phyloP scores from a whole-genome alignment of 2,329 filamentous ascomycete species.

The Clarireedia monteithiana region DNA sequence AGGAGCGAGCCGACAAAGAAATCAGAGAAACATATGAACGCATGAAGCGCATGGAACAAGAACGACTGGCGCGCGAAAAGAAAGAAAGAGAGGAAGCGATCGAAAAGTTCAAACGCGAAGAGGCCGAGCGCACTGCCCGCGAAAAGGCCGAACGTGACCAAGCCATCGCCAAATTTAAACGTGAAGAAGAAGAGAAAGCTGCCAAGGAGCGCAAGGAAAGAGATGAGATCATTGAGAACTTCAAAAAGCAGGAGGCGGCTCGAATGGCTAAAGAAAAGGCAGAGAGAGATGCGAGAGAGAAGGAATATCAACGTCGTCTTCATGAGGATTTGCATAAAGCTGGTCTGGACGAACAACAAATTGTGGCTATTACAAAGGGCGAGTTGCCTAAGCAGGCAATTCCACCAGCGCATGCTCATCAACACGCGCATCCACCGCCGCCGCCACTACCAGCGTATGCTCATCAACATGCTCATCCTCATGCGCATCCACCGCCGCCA shows the following conservation, averaged over 20 bases:
- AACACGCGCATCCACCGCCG: neutral
- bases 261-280: slow-evolving; percentile 40
- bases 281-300: slow-evolving; percentile 38
- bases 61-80: slow-evolving; percentile 38
- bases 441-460: neutral
- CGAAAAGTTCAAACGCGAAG: slow-evolving; percentile 31
- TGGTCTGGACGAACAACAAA: slow-evolving; percentile 51
- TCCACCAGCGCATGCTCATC: neutral
- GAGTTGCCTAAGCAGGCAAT: slow-evolving; percentile 25
- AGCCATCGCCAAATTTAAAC: neutral
- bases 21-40: slow-evolving; percentile 30
- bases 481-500: slow-evolving; percentile 10
- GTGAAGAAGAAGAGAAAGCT: slow-evolving; percentile 30
- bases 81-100: slow-evolving; percentile 43
- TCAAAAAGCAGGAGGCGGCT: slow-evolving; percentile 30
- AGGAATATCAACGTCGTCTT: slow-evolving; percentile 39
- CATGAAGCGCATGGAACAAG: slow-evolving; percentile 33
- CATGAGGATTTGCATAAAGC: slow-evolving; percentile 51
- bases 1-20: slow-evolving; percentile 29
- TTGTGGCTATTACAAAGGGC: slow-evolving; percentile 49
- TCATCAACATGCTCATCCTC: neutral
- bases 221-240: slow-evolving; percentile 33
- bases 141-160: neutral
- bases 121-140: slow-evolving; percentile 21
- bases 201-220: slow-evolving; percentile 26